A percentile compares a stretch with the other conserved stretches of the same genome.
These are phyloP conservation scores for Rhizophlyctis rosea DNA, from an alignment of 192 early-diverging fungal genomes.

Conservation along the genomic window DNA sequence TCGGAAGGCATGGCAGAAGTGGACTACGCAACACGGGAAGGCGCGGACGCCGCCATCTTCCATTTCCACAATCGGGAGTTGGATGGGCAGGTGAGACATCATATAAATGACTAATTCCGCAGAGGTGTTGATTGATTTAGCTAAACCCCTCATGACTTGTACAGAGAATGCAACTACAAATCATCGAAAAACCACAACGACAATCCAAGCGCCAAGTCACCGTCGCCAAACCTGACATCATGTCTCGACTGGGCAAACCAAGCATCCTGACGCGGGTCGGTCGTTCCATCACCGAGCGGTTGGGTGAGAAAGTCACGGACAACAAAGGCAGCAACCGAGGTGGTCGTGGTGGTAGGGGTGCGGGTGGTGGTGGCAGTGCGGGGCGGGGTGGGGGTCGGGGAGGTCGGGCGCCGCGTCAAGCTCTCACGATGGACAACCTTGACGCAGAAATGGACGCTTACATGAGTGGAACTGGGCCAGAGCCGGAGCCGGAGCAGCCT, in stretches of 20 bases:
- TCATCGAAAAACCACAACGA: neutral
- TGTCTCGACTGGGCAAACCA: constrained; percentile 13
- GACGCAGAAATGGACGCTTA: constrained; percentile 25
- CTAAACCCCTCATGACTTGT: constrained; percentile 2
- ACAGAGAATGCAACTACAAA: neutral
- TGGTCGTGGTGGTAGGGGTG: constrained; percentile 2
- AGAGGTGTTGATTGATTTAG: too few relatives aligned
- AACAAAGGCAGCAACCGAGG: neutral
- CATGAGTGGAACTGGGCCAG: constrained; percentile 15
- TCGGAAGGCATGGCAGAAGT: constrained; percentile 17
- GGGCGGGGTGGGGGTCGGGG: too few relatives aligned
- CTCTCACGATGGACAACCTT: constrained; percentile 1
- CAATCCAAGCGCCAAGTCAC: neutral
- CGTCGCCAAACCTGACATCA: too few relatives aligned
- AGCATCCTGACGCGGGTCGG: constrained; percentile 21
- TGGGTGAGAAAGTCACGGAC: constrained; percentile 4
- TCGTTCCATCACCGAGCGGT: constrained; percentile 13
- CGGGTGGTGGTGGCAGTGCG: neutral
- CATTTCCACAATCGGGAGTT: constrained; percentile 18
- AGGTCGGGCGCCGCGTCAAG: neutral
- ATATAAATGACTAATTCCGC: too few relatives aligned
- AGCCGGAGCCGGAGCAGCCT: constrained; percentile 3
- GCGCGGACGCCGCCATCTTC: constrained; percentile 12
- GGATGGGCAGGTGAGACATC: constrained; percentile 21
- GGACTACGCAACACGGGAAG: constrained; percentile 2